phyloP scores from a whole-genome alignment of 2,329 filamentous ascomycete species.

The Dactylellina haptotyla region DNA sequence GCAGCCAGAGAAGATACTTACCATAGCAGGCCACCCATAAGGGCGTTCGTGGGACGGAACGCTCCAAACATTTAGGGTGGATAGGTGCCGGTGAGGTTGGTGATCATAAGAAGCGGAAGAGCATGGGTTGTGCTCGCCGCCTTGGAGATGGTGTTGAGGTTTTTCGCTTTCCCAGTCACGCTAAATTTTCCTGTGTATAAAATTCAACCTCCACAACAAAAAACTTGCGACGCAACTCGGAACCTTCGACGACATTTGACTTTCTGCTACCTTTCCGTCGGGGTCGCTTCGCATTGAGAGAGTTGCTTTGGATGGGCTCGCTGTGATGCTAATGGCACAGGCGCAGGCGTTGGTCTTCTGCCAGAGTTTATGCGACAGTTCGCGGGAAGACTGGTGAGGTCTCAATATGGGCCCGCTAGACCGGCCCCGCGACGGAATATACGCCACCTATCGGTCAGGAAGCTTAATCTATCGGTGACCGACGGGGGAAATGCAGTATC shows the following conservation, averaged over 20 bases:
- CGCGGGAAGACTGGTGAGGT: constrained; percentile 51
- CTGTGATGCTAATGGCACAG: constrained; percentile 48
- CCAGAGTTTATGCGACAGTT: constrained; percentile 51
- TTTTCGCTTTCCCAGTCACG: constrained; percentile 1
- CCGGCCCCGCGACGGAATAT: not conserved
- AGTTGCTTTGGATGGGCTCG: constrained; percentile 15
- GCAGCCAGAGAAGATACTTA: constrained; percentile 61
- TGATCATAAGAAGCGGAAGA: constrained; percentile 1
- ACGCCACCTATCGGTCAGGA: constrained; percentile 11
- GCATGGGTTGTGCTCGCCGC: constrained; percentile 19
- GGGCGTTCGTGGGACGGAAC: constrained; percentile 79
- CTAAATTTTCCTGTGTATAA: constrained; percentile 45
- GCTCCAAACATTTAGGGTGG: constrained; percentile 77
- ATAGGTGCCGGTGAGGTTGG: constrained; percentile 24
- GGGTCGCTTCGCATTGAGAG: not conserved
- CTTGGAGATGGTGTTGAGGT: constrained; percentile 36
- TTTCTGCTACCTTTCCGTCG: too few relatives aligned
- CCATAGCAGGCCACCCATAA: constrained; percentile 86
- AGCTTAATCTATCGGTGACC: not conserved
- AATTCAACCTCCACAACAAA: constrained; percentile 38
- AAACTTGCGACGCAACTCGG: too few relatives aligned
- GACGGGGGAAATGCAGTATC: not conserved
- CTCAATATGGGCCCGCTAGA: constrained; percentile 28
- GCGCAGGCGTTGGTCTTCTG: constrained; percentile 30
- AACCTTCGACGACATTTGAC: constrained; percentile 1